Conservation (phyloP, 371 early-diverging fungal species). For the Actinomucor elegans region DNA sequence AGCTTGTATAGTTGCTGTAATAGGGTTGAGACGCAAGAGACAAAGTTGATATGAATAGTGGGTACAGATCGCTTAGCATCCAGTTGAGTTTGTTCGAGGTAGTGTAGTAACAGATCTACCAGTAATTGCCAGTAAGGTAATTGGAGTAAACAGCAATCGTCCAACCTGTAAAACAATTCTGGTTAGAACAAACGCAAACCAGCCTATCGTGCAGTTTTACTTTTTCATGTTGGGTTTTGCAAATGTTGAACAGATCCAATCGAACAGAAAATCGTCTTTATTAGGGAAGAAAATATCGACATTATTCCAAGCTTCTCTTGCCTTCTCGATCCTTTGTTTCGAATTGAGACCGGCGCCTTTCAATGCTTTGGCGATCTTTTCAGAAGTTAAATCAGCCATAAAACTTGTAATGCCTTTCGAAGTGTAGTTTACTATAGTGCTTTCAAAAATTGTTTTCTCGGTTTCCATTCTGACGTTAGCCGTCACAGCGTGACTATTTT, state of each 20-base stretch:
- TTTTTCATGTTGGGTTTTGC: slow-evolving; percentile 42
- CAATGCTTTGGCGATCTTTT: slow-evolving; percentile 36
- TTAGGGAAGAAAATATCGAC: slow-evolving; percentile 45
- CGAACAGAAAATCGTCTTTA: slow-evolving; percentile 49
- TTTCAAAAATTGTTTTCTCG: too few relatives aligned
- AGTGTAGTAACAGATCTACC: slow-evolving; percentile 29
- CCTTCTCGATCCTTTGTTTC: slow-evolving; percentile 34
- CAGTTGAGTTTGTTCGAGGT: slow-evolving; percentile 6
- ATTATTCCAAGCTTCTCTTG: slow-evolving; percentile 38
- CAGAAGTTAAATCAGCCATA: slow-evolving; percentile 25
- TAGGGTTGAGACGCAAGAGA: slow-evolving; percentile 20
- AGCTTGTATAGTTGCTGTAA: slow-evolving; percentile 22
- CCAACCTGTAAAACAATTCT: slow-evolving; percentile 19
- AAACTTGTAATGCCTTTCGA: too few relatives aligned
- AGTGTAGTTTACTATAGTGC: too few relatives aligned
- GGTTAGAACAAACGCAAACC: too few relatives aligned
- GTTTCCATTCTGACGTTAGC: neutral
- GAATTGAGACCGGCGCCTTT: slow-evolving; percentile 44
- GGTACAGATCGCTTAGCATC: slow-evolving; percentile 21
- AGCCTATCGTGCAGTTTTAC: too few relatives aligned
- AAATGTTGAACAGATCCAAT: slow-evolving; percentile 45
- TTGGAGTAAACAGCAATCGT: slow-evolving; percentile 33
- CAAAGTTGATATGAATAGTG: slow-evolving; percentile 29
- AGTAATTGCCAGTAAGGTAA: slow-evolving; percentile 38
- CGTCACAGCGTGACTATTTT: neutral